Base-by-base conservation (phyloP, 1,284 basidiomycete genomes). In the Sporisorium sorghi region DNA sequence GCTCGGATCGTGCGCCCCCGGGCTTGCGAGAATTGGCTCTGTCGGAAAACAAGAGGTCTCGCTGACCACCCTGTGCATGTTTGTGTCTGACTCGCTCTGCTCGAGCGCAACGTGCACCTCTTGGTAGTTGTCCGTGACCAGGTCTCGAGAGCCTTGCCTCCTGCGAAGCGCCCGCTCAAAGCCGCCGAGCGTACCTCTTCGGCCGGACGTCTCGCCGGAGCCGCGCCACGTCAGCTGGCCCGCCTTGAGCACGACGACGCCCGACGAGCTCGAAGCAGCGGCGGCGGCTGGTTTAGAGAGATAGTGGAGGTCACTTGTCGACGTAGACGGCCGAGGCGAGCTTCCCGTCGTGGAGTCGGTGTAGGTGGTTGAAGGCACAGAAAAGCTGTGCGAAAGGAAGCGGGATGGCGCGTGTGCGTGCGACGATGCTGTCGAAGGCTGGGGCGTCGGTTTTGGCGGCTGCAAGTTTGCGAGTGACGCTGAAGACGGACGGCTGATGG, bases 111-210 rank as follows among this genome's bases (percentile, higher is more conserved):
- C 65, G 19, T 44, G 51, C 0, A 68, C 65, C 2, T 32, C 39
- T 15, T 30, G 48, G 23, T 58, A 46, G 4, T 43, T 44, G 42
- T 26, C 44, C 2, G n/a, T 23, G 6, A 52, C 19, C 5, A 19
- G 42, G 9, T 62, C 58, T 19, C 28, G 35, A 3, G 30, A 40
- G 21, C 43, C 55, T 17, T 54, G 58, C 43, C 55, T 53, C 8
- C 59, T 26, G 17, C 65, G 26, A 15, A 58, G 28, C 11, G 58
- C 59, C 23, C 57, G 39, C 19, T 68, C 65, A 19, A 68, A 68
- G 0, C 65, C 59, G 12, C 37, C 37, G 2, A 55, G 49, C 2
- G 54, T n/a, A 2, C 32, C 50, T 26, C 28, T 50, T 24, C 23
- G 59, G 40, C 35, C 24, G 8, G 32, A n/a, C 11, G 26, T 19